Evolutionary conservation across 495 filamentous ascomycete species (phyloP).

Genomic region (Trichocladium antarcticum): DNA sequence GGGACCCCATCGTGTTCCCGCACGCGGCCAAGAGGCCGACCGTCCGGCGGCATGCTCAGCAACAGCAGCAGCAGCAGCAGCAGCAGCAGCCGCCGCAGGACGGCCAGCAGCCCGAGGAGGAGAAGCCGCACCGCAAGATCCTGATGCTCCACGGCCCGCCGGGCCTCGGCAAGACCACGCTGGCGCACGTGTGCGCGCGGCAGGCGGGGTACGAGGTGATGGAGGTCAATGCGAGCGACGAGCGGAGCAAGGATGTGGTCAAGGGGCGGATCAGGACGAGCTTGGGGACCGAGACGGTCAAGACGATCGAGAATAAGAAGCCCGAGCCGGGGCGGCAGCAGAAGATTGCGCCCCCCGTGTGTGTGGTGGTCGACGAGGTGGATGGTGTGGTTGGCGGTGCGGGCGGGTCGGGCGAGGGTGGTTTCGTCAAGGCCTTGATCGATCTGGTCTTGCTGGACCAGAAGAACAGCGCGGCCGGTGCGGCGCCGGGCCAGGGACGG

Average conservation of each 20-base stretch:
- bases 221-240: constrained; percentile 79
- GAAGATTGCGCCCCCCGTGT: constrained; percentile 75
- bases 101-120: constrained; percentile 40
- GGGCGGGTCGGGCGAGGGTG: constrained; percentile 58
- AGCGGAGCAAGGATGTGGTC: constrained; percentile 66
- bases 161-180: constrained; percentile 87
- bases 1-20: constrained; percentile 90
- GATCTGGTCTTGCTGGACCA: constrained; percentile 78
- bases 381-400: constrained; percentile 81
- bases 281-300: constrained; percentile 84
- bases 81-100: constrained; percentile 10
- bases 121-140: constrained; percentile 69
- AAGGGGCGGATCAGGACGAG: constrained; percentile 80
- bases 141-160: constrained; percentile 82
- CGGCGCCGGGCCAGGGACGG: constrained; percentile 16
- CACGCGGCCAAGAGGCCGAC: constrained; percentile 47
- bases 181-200: constrained; percentile 89
- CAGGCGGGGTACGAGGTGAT: constrained; percentile 94
- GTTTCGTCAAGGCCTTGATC: constrained; percentile 89
- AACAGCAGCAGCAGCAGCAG: background rate
- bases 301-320: constrained; percentile 59
- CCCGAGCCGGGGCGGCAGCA: constrained; percentile 46
- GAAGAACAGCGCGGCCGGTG: constrained; percentile 50
- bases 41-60: constrained; percentile 19
- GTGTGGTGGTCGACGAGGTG: constrained; percentile 91